Evolutionary conservation across 352 stramenopile species (phyloP).

Genomic region (Globisporangium mamillatum): DNA sequence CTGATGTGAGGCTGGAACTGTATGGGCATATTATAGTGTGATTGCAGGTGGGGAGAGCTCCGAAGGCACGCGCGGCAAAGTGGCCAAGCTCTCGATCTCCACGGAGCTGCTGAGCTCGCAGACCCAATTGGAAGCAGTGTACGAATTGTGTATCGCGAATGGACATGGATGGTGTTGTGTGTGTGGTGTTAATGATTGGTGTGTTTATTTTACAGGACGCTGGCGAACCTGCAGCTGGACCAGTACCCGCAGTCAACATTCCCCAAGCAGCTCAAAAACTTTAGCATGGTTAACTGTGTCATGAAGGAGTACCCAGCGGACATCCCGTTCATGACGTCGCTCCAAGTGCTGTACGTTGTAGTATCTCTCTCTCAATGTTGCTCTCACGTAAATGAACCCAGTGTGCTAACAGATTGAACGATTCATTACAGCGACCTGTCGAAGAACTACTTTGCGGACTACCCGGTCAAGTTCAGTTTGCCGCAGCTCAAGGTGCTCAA

Average conservation of each 20-base stretch:
- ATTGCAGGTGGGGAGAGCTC: slow-evolving; percentile 49
- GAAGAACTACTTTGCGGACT: slow-evolving; percentile 49
- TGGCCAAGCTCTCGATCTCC: slow-evolving; percentile 36
- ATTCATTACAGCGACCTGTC: slow-evolving; percentile 37
- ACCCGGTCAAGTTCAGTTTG: slow-evolving; percentile 49
- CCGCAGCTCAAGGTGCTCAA: slow-evolving; percentile 43
- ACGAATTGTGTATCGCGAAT: slow-evolving; percentile 14
- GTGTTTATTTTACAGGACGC: slow-evolving; percentile 27
- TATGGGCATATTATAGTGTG: slow-evolving; percentile 21
- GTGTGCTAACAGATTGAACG: background rate
- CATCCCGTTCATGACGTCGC: slow-evolving; percentile 42
- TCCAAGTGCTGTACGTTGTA: slow-evolving; percentile 47
- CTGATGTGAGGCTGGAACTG: background rate
- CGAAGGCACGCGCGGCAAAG: slow-evolving; percentile 38
- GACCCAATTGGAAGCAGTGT: slow-evolving; percentile 42
- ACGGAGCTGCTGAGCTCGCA: slow-evolving; percentile 31
- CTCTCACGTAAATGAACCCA: background rate
- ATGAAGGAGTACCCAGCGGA: slow-evolving; percentile 52
- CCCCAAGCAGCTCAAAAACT: slow-evolving; percentile 40
- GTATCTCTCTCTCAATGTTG: background rate
- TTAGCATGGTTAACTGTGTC: slow-evolving; percentile 61
- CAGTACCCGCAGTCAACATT: slow-evolving; percentile 47
- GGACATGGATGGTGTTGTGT: background rate
- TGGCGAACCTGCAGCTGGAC: slow-evolving; percentile 54
- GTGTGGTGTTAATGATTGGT: slow-evolving; percentile 8